phyloP scores from a whole-genome alignment of 352 stramenopile species.

The Pythium brassicae region DNA sequence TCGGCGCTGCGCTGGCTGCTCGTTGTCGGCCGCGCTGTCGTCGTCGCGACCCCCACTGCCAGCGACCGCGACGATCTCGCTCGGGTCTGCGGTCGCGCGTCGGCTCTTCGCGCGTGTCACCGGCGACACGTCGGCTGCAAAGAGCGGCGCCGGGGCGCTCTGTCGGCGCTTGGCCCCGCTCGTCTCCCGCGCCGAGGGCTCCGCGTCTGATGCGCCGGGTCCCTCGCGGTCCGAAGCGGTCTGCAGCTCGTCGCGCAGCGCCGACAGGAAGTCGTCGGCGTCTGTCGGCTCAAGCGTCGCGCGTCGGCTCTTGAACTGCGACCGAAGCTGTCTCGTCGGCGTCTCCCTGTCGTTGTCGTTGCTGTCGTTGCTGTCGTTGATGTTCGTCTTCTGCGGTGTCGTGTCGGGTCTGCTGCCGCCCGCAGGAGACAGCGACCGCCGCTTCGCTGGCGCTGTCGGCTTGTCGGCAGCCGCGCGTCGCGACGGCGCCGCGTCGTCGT shows the following conservation, averaged over 20 bases:
- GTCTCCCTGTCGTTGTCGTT: slow-evolving; percentile 1
- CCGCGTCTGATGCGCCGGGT: neutral
- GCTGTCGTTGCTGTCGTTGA: neutral
- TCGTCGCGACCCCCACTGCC: neutral
- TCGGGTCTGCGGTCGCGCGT: slow-evolving; percentile 49
- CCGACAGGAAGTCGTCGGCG: slow-evolving; percentile 35
- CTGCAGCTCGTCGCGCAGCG: slow-evolving; percentile 20
- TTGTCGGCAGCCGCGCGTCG: slow-evolving; percentile 6
- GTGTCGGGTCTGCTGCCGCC: slow-evolving; percentile 5
- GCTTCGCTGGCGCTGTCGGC: neutral
- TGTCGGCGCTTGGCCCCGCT: slow-evolving; percentile 5
- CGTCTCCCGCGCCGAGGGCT: neutral
- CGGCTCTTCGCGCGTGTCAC: slow-evolving; percentile 23
- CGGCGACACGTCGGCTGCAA: slow-evolving; percentile 13
- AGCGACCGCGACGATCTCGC: slow-evolving; percentile 19
- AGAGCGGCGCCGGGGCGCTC: slow-evolving; percentile 1
- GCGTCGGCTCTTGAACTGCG: slow-evolving; percentile 18
- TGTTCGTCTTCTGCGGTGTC: slow-evolving; percentile 18
- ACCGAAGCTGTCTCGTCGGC: slow-evolving; percentile 4
- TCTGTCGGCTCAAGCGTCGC: slow-evolving; percentile 53
- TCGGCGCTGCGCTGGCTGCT: slow-evolving; percentile 21
- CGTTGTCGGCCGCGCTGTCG: slow-evolving; percentile 3
- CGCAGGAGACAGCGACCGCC: neutral
- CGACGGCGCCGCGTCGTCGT: slow-evolving; percentile 2
- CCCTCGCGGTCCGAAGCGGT: slow-evolving; percentile 5